These are phyloP conservation scores for Penicillium turbatum DNA, from an alignment of 495 filamentous ascomycete genomes.

Conservation along the genomic window DNA sequence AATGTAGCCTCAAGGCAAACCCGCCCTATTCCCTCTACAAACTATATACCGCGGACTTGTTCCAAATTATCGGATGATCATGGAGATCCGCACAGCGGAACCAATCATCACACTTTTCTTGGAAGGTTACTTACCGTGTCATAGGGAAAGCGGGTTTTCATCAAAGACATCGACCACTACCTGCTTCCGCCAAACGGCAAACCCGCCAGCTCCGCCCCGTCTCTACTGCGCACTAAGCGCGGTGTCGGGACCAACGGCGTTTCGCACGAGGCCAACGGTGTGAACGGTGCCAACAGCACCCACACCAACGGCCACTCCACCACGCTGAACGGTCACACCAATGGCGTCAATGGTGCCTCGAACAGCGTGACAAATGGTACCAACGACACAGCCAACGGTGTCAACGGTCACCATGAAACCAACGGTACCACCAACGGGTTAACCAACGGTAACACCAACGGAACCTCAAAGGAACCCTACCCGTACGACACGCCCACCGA, in stretches of 20 bases:
- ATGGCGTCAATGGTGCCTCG: constrained; percentile 12
- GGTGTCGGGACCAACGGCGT: constrained; percentile 49
- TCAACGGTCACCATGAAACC: constrained; percentile 8
- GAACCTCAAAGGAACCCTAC: constrained; percentile 36
- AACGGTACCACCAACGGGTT: too few species aligned
- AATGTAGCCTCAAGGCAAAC: not conserved
- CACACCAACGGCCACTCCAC: constrained; percentile 29
- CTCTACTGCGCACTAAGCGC: constrained; percentile 57
- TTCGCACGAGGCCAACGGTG: constrained; percentile 19
- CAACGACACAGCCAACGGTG: constrained; percentile 24
- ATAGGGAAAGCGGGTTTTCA: constrained; percentile 76
- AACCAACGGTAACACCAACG: constrained; percentile 17
- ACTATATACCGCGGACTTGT: not conserved
- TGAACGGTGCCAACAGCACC: constrained; percentile 24
- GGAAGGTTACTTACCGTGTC: constrained; percentile 36
- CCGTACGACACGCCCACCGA: constrained; percentile 55
- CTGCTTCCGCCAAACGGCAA: constrained; percentile 70
- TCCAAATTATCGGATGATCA: not conserved
- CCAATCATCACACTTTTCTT: not conserved
- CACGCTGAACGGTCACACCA: constrained; percentile 16
- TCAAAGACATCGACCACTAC: constrained; percentile 96
- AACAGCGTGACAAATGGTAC: constrained; percentile 14
- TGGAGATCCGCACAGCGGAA: not conserved
- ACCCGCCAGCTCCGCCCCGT: constrained; percentile 67
- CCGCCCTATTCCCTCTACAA: not conserved